Evolutionary conservation across 352 stramenopile genomes (phyloP).

Genomic region (Thraustochytrium sp.): DNA sequence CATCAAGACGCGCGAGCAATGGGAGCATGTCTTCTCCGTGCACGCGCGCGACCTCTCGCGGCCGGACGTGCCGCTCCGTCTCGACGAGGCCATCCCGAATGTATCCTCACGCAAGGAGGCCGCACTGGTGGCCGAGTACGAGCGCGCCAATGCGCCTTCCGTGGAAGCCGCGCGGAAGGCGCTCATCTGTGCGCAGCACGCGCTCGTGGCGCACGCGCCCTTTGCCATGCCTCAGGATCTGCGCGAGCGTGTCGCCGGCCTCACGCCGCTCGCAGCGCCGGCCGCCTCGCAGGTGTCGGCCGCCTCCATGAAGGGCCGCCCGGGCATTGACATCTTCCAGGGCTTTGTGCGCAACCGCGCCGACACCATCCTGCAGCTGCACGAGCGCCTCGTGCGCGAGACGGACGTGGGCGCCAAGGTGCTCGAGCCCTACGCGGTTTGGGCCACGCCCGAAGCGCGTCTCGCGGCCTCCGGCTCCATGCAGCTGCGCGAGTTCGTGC

Average conservation of each 20-base stretch:
- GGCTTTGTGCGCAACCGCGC: not conserved
- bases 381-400: not conserved
- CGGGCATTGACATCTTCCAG: no score
- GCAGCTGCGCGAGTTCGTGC: not conserved
- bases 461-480: not conserved
- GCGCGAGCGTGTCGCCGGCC: no score
- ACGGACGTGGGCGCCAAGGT: not conserved
- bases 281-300: no score
- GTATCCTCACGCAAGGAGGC: not conserved
- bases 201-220: not conserved
- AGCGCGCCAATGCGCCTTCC: not conserved
- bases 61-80: not conserved
- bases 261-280: no score
- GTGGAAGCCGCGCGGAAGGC: not conserved
- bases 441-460: not conserved
- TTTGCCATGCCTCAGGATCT: no score
- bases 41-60: not conserved
- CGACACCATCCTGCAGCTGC: not conserved
- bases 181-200: not conserved
- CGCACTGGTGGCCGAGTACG: not conserved
- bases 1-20: not conserved
- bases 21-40: not conserved
- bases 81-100: not conserved
- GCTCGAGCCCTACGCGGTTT: not conserved
- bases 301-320: no score